Conservation (phyloP, 805 yeast genomes). For the Metschnikowia dekortorum region DNA sequence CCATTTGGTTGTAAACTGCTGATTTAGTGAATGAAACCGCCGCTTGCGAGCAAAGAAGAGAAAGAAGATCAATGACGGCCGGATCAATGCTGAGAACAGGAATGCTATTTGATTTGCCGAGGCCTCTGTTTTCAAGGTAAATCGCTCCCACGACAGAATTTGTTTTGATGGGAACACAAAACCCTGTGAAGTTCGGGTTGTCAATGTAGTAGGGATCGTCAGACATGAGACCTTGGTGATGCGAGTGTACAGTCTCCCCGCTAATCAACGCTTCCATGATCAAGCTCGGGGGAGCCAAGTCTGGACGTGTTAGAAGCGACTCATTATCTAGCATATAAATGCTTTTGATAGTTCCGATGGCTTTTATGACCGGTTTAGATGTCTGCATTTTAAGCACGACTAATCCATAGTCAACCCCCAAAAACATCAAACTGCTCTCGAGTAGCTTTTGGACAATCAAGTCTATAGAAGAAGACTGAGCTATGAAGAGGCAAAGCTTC, state of each 20-base stretch:
- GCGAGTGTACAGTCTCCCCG: constrained; percentile 26
- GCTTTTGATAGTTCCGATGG: constrained; percentile 25
- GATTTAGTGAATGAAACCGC: constrained; percentile 49
- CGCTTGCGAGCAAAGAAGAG: constrained; percentile 47
- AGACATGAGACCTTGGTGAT: constrained; percentile 29
- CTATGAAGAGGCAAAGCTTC: constrained; percentile 45
- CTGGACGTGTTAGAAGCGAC: constrained; percentile 35
- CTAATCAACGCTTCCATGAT: constrained; percentile 35
- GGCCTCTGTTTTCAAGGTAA: constrained; percentile 33
- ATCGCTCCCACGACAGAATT: constrained; percentile 41
- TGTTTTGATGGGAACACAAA: constrained; percentile 45
- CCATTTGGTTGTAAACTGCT: constrained; percentile 44
- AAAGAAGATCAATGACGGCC: constrained; percentile 36
- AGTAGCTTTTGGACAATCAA: constrained; percentile 36
- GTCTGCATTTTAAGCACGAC: constrained; percentile 19
- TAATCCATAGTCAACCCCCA: constrained; percentile 33
- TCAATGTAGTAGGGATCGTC: constrained; percentile 39
- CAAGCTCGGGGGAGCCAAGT: constrained; percentile 40
- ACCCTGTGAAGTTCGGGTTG: constrained; percentile 29
- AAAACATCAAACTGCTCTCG: constrained; percentile 33
- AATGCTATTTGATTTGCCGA: constrained; percentile 6
- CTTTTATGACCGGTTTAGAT: constrained; percentile 24
- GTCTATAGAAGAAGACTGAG: constrained; percentile 39
- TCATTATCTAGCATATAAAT: constrained; percentile 25
- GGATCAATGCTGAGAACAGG: constrained; percentile 12